Evolutionary conservation across 2,329 filamentous ascomycete genomes (phyloP).

Genomic region (Geosmithia putterillii): DNA sequence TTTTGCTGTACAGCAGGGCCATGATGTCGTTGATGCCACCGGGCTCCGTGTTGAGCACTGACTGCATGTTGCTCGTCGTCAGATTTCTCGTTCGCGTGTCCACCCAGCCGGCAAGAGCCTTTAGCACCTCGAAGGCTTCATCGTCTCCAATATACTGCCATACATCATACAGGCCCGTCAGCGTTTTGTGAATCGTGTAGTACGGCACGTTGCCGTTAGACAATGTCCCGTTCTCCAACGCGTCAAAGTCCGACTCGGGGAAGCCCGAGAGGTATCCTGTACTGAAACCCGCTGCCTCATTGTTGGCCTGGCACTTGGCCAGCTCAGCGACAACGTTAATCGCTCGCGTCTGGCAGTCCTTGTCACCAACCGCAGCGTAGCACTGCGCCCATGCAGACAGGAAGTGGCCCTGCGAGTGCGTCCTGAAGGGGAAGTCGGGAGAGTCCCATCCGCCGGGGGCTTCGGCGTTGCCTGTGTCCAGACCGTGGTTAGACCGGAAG

Average conservation of each 20-base stretch:
- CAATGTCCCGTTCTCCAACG: slow-evolving; percentile 28
- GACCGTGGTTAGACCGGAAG: slow-evolving; percentile 31
- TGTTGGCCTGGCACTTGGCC: slow-evolving; percentile 38
- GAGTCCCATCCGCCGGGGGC: slow-evolving; percentile 40
- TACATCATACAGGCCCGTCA: slow-evolving; percentile 36
- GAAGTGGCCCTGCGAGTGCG: slow-evolving; percentile 37
- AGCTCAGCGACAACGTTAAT: slow-evolving; percentile 31
- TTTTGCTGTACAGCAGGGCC: slow-evolving; percentile 32
- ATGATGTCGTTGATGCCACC: slow-evolving; percentile 42
- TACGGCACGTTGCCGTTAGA: slow-evolving; percentile 38
- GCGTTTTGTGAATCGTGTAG: slow-evolving; percentile 41
- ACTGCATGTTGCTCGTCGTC: slow-evolving; percentile 32
- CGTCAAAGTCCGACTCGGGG: slow-evolving; percentile 34
- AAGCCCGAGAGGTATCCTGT: slow-evolving; percentile 37
- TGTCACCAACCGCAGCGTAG: slow-evolving; percentile 28
- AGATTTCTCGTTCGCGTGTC: slow-evolving; percentile 31
- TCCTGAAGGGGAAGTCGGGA: slow-evolving; percentile 38
- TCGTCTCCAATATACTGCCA: slow-evolving; percentile 30
- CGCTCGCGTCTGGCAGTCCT: slow-evolving; percentile 30
- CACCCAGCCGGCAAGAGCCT: slow-evolving; percentile 33
- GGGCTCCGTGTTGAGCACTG: slow-evolving; percentile 33
- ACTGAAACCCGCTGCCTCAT: slow-evolving; percentile 26
- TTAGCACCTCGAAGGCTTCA: slow-evolving; percentile 27
- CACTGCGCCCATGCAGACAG: slow-evolving; percentile 37
- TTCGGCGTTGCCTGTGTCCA: slow-evolving; percentile 31